Evolutionary conservation across 805 yeast species (phyloP).

Genomic region (Candida takata): DNA sequence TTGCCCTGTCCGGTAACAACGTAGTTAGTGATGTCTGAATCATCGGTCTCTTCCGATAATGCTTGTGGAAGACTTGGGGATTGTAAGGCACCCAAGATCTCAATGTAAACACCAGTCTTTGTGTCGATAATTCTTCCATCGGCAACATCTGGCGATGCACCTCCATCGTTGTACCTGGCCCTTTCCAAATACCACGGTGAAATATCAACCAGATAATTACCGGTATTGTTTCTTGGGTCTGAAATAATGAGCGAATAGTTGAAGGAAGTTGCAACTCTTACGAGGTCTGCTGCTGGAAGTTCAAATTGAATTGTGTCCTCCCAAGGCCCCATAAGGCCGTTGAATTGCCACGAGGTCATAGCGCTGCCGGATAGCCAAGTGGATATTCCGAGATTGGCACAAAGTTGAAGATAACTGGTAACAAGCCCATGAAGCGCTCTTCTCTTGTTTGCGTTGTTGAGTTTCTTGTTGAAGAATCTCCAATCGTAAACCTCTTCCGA

Average conservation of each 20-base stretch:
- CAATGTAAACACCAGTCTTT: conserved; percentile 52
- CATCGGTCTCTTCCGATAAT: conserved; percentile 6
- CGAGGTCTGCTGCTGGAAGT: conserved; percentile 41
- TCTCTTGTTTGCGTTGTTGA: conserved; percentile 30
- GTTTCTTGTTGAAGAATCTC: conserved; percentile 50
- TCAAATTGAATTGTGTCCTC: conserved; percentile 44
- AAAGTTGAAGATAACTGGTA: conserved; percentile 39
- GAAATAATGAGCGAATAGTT: conserved; percentile 40
- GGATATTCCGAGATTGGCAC: conserved; percentile 33
- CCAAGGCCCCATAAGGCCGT: conserved; percentile 48
- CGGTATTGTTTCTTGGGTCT: conserved; percentile 39
- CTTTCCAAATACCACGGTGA: conserved; percentile 45
- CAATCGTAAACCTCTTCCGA: conserved; percentile 48
- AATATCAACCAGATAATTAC: conserved; percentile 40
- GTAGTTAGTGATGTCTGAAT: conserved; percentile 17
- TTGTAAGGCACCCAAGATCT: conserved; percentile 40
- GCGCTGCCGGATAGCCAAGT: conserved; percentile 47
- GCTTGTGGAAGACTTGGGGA: conserved; percentile 21
- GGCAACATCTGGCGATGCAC: conserved; percentile 35
- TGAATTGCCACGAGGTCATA: conserved; percentile 42
- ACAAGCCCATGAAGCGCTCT: conserved; percentile 41
- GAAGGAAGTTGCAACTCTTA: conserved; percentile 37
- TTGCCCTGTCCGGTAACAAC: conserved; percentile 36
- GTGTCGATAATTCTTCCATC: conserved; percentile 57
- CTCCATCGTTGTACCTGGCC: conserved; percentile 39